Conservation (phyloP, 2,329 filamentous ascomycete genomes). For the Colletotrichum orbiculare region DNA sequence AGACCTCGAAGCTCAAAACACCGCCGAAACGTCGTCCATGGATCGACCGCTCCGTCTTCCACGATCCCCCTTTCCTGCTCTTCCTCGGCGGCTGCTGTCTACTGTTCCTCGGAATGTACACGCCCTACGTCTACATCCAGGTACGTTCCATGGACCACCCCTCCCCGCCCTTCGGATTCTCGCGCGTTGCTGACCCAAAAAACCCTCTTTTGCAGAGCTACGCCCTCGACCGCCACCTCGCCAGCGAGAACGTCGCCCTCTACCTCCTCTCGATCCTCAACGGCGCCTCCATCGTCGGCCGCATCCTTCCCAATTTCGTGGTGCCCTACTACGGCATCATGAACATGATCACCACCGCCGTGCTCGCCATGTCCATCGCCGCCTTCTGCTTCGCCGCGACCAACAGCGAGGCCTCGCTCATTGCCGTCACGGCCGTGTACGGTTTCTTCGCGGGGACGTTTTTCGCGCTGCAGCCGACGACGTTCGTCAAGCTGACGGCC, state of each 20-base stretch:
- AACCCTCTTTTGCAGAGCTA: constrained; percentile 43
- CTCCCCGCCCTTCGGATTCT: neutral
- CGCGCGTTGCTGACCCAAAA: too few species aligned
- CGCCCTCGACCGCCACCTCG: constrained; percentile 50
- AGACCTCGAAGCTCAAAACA: constrained; percentile 29
- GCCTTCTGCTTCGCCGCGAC: constrained; percentile 26
- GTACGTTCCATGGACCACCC: constrained; percentile 52
- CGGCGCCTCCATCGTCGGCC: constrained; percentile 56
- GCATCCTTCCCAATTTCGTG: constrained; percentile 53
- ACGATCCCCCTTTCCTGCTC: constrained; percentile 51
- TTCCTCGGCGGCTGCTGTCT: constrained; percentile 50
- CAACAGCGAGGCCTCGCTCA: constrained; percentile 27
- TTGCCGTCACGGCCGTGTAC: constrained; percentile 35
- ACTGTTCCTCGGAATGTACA: constrained; percentile 57
- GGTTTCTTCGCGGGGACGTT: constrained; percentile 45
- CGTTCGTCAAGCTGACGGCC: constrained; percentile 46
- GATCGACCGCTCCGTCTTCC: constrained; percentile 46
- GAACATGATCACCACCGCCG: constrained; percentile 41
- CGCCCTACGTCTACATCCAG: constrained; percentile 60
- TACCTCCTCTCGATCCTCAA: constrained; percentile 58
- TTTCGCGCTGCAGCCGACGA: constrained; percentile 51
- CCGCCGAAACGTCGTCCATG: constrained; percentile 23
- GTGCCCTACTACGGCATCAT: constrained; percentile 48
- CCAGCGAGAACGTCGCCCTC: constrained; percentile 43
- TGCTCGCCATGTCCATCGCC: constrained; percentile 38